Evolutionary conservation across 140 eudicot genomes (phyloP), one percentile per base, ranked within the genome.

Genomic region (Ambrosia hybrid): DNA sequence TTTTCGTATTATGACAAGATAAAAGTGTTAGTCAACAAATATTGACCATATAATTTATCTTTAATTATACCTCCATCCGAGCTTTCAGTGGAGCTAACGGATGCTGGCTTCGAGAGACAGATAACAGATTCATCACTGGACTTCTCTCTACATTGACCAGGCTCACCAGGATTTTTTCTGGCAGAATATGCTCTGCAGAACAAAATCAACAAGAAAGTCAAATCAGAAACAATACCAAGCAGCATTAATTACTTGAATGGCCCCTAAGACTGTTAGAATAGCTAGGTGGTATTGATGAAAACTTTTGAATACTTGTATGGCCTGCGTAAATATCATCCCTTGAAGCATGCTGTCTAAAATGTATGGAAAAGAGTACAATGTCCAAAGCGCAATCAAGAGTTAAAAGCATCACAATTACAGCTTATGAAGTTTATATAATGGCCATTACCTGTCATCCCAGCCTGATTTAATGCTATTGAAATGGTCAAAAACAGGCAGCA

Each of bases 71-170:
- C 95, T 85, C 91, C 91, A 65, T 85, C 89, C 4, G 87, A 88
- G 87, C 89, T 88, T 73, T 86, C 94, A 39, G 86, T 81, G 67
- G 95, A 83, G 85, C 84, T 85, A 71, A 83, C 71, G 0, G 91
- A 88, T 52, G 89, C 84, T 58, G 85, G 89, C 72, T 88, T 85
- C 52, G 87, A 85, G 72, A 79, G 85, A 79, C 81, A 79, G 13
- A 79, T 72, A 36, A 88, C 70, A 64, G 85, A 76, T 73, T 82
- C 95, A 77, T 80, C 85, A 74, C 73, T 63, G 56, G 34, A 65
- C 78, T 77, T 82, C 65, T 80, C 88, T 73, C 75, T 85, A 66
- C 41, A 60, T 63, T 66, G 82, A 68, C 69, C 71, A 79, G 68
- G 38, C 11, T 71, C 67, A 70, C 65, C 26, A 2, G 67, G 51